A percentile compares a stretch with the other conserved stretches of the same genome.
phyloP scores from a whole-genome alignment of 2,329 filamentous ascomycete genomes.

The Fusarium mangiferae region DNA sequence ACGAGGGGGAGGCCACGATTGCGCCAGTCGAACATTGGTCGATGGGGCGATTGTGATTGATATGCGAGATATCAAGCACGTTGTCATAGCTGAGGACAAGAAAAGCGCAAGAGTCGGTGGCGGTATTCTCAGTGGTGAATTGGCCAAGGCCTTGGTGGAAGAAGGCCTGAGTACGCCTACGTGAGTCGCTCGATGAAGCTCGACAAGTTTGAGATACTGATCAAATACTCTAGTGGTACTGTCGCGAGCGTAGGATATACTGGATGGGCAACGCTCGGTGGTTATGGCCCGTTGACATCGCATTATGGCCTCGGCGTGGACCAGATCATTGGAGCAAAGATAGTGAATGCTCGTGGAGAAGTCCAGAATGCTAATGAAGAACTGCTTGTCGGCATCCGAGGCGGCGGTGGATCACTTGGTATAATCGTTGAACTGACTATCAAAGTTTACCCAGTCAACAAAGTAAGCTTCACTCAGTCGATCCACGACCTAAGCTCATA shows the following conservation, averaged over 20 bases:
- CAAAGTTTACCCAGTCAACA: not conserved
- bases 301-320: conserved; percentile 11
- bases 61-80: conserved; percentile 26
- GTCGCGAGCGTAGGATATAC: conserved; percentile 13
- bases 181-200: accelerated
- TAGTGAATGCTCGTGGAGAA: not conserved
- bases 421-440: conserved; percentile 8
- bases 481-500: accelerated
- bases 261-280: conserved; percentile 20
- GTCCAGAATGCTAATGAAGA: conserved; percentile 6
- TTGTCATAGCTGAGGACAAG: not conserved
- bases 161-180: not conserved
- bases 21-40: not conserved
- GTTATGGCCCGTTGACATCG: conserved; percentile 2
- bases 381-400: conserved; percentile 6
- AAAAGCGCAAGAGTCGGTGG: conserved; percentile 1
- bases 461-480: not conserved
- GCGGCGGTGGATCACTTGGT: conserved; percentile 4
- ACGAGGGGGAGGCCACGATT: conserved; percentile 17
- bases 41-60: conserved; percentile 13
- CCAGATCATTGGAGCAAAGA: conserved; percentile 12
- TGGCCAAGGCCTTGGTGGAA: not conserved
- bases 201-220: accelerated
- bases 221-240: accelerated
- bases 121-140: not conserved